A percentile compares a stretch with the other conserved stretches of the same genome.
These are phyloP conservation scores for Rhodotorula sp. DNA, from an alignment of 1,284 basidiomycete genomes.

Conservation along the genomic window DNA sequence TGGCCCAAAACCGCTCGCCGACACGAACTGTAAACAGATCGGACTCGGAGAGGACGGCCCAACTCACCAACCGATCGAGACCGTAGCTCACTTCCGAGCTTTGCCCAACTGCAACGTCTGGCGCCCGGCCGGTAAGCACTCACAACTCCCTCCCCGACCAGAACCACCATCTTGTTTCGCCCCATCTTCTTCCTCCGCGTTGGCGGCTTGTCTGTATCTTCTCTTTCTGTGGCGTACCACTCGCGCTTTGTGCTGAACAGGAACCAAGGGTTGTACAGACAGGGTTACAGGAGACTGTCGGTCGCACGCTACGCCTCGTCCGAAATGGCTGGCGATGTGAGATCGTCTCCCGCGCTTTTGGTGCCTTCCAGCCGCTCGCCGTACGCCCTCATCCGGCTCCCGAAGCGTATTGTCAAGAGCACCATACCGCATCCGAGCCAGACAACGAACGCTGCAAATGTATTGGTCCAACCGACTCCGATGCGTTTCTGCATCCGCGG, in stretches of 20 bases:
- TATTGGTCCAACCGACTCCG: conserved; percentile 59
- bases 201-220: too few relatives aligned
- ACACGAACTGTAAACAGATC: not conserved
- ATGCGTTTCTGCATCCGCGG: conserved; percentile 49
- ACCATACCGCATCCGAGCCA: conserved; percentile 53
- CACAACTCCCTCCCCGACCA: too few relatives aligned
- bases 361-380: conserved; percentile 12
- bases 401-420: conserved; percentile 19
- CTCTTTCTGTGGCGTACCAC: too few relatives aligned
- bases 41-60: conserved; percentile 81
- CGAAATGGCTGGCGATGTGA: too few relatives aligned
- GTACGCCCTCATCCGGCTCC: conserved; percentile 15
- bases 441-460: conserved; percentile 53
- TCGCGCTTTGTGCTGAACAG: too few relatives aligned
- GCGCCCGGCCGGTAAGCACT: conserved; percentile 19
- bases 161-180: too few relatives aligned
- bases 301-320: too few relatives aligned
- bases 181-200: too few relatives aligned
- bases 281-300: too few relatives aligned
- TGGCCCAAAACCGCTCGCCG: too few relatives aligned
- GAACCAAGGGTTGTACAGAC: too few relatives aligned
- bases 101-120: conserved; percentile 64
- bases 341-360: conserved; percentile 1
- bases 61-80: conserved; percentile 83
- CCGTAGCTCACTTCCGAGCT: conserved; percentile 64